Conservation (phyloP, 1,284 basidiomycete species). For the Lentinula novae-zelandiae region DNA sequence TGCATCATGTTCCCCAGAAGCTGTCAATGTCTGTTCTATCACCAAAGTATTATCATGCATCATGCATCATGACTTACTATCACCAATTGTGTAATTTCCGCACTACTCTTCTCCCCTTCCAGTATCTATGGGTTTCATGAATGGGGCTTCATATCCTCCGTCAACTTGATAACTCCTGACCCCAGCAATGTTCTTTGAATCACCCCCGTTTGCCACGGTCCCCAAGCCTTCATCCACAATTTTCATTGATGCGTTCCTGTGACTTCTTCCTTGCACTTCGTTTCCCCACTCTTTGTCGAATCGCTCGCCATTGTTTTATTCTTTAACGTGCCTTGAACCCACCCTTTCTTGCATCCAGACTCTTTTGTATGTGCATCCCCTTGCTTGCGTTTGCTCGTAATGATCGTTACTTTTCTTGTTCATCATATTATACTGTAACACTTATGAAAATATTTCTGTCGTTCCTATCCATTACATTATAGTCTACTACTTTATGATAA, state of each 20-base stretch:
- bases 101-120: not conserved
- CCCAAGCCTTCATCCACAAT: not conserved
- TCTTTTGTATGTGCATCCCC: not conserved
- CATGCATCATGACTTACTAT: not conserved
- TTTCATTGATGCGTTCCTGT: not conserved
- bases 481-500: constrained; percentile 9
- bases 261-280: not conserved
- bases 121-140: not conserved
- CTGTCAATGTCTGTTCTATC: not conserved
- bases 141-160: not conserved
- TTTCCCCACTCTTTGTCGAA: not conserved
- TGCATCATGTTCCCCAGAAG: not conserved
- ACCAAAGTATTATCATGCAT: not conserved
- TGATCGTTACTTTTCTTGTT: not conserved
- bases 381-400: not conserved
- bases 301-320: not conserved
- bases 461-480: not conserved
- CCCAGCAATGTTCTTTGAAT: not conserved
- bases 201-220: not conserved
- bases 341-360: not conserved
- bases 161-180: not conserved
- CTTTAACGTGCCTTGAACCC: not conserved
- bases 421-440: not conserved
- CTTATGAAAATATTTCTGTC: not conserved
- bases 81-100: not conserved